A percentile compares a stretch with the other conserved stretches of the same genome.
Evolutionary conservation across 768 basidiomycete genomes (phyloP).

Genomic region (Russula abietina): DNA sequence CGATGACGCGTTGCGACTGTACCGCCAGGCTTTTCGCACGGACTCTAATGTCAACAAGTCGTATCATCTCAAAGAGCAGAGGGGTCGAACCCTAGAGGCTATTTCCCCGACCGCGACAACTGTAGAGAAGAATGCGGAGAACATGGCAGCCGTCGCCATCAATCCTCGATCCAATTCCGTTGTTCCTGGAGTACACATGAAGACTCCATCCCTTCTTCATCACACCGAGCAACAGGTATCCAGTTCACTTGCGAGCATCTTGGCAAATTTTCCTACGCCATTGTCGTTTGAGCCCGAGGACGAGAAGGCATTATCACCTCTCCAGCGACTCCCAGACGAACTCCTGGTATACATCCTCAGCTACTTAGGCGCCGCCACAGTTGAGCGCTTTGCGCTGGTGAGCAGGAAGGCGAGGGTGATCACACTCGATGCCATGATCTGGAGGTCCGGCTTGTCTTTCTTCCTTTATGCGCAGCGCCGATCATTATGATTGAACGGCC

Average conservation of each 20-base stretch:
- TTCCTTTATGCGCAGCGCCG: not conserved
- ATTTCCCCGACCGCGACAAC: not conserved
- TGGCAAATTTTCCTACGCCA: slow-evolving; percentile 43
- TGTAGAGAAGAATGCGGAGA: not conserved
- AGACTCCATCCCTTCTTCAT: slow-evolving; percentile 13
- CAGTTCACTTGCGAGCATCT: slow-evolving; percentile 41
- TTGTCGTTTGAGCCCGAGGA: slow-evolving; percentile 64
- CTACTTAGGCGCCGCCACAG: slow-evolving; percentile 54
- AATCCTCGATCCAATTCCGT: slow-evolving; percentile 3
- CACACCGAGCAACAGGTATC: slow-evolving; percentile 30
- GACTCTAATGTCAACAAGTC: slow-evolving; percentile 70
- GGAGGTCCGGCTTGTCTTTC: slow-evolving; percentile 50
- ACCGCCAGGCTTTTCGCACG: slow-evolving; percentile 74
- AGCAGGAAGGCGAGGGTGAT: slow-evolving; percentile 70
- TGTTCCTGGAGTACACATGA: not conserved
- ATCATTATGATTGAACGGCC: not conserved
- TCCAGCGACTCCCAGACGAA: slow-evolving; percentile 70
- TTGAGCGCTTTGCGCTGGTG: slow-evolving; percentile 74
- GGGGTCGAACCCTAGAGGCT: slow-evolving; percentile 7
- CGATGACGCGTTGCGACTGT: slow-evolving; percentile 69
- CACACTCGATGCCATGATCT: slow-evolving; percentile 61
- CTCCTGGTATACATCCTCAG: slow-evolving; percentile 62
- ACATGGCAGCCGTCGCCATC: not conserved
- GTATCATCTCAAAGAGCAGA: slow-evolving; percentile 53
- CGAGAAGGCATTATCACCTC: slow-evolving; percentile 48